phyloP scores from a whole-genome alignment of 768 basidiomycete species.

The Macrocybe gigantea region DNA sequence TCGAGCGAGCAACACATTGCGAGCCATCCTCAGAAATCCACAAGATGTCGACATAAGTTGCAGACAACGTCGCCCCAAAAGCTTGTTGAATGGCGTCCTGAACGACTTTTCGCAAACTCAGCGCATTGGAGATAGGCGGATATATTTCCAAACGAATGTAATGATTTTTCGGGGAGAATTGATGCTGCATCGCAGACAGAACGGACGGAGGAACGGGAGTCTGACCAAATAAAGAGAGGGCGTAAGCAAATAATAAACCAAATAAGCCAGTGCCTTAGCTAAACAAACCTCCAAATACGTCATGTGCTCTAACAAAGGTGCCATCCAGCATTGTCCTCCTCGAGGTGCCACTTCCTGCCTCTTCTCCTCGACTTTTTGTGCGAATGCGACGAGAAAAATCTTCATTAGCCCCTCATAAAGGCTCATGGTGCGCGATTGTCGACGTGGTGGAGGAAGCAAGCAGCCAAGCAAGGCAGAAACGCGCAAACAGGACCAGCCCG shows the following conservation, averaged over 20 bases:
- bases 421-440: conserved; percentile 45
- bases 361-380: not conserved
- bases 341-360: not conserved
- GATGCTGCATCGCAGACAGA: conserved; percentile 11
- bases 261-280: not conserved
- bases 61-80: conserved; percentile 49
- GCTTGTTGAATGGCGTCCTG: conserved; percentile 49
- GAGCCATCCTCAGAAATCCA: conserved; percentile 39
- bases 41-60: conserved; percentile 53
- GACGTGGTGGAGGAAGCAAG: conserved; percentile 31
- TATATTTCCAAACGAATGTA: conserved; percentile 41
- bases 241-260: too few species aligned
- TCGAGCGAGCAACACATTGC: conserved; percentile 35
- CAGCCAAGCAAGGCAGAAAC: conserved; percentile 30
- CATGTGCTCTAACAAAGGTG: not conserved
- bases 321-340: not conserved
- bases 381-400: conserved; percentile 2
- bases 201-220: too few species aligned
- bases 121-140: conserved; percentile 32
- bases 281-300: conserved; percentile 6
- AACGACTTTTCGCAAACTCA: conserved; percentile 46
- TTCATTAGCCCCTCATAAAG: too few species aligned
- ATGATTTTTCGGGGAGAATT: conserved; percentile 25
- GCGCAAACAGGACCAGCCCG: conserved; percentile 37
- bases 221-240: too few species aligned